Conservation (phyloP, 2,329 filamentous ascomycete species). For the Fusarium dimerum region DNA sequence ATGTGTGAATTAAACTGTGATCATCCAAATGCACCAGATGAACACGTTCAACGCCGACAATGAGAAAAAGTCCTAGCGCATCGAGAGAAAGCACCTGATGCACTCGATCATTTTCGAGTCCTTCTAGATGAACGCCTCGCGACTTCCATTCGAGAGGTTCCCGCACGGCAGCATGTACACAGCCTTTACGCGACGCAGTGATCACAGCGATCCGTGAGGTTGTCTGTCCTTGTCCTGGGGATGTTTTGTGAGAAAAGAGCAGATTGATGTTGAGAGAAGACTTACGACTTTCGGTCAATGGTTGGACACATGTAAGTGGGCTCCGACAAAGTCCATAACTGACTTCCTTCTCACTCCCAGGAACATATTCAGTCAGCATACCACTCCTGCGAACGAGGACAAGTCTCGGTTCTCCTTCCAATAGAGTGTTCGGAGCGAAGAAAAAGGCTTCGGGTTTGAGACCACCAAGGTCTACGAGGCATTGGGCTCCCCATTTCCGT, state of each 20-base stretch:
- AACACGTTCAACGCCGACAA: constrained; percentile 58
- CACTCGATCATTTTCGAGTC: constrained; percentile 49
- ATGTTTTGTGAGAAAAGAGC: neutral
- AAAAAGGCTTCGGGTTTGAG: constrained; percentile 65
- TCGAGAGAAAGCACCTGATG: constrained; percentile 60
- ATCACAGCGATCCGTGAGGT: constrained; percentile 32
- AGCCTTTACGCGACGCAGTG: constrained; percentile 51
- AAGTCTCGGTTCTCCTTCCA: constrained; percentile 45
- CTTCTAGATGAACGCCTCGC: constrained; percentile 42
- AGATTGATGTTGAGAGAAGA: neutral
- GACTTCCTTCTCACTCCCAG: constrained; percentile 41
- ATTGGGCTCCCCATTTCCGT: constrained; percentile 55
- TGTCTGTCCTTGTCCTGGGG: constrained; percentile 11
- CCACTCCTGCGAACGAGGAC: constrained; percentile 67
- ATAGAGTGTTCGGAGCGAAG: constrained; percentile 51
- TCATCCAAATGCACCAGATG: constrained; percentile 55
- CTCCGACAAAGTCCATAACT: constrained; percentile 54
- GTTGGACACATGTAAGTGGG: constrained; percentile 51
- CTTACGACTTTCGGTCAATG: constrained; percentile 48
- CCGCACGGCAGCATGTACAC: constrained; percentile 48
- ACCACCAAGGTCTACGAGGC: constrained; percentile 51
- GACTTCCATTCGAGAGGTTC: constrained; percentile 51
- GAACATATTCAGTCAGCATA: constrained; percentile 58
- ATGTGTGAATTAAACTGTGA: constrained; percentile 57
- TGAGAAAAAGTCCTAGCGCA: constrained; percentile 59